A percentile compares a stretch with the other conserved stretches of the same genome.
Evolutionary conservation across 2,329 filamentous ascomycete species (phyloP).

Genomic region (Trichoderma arundinaceum): DNA sequence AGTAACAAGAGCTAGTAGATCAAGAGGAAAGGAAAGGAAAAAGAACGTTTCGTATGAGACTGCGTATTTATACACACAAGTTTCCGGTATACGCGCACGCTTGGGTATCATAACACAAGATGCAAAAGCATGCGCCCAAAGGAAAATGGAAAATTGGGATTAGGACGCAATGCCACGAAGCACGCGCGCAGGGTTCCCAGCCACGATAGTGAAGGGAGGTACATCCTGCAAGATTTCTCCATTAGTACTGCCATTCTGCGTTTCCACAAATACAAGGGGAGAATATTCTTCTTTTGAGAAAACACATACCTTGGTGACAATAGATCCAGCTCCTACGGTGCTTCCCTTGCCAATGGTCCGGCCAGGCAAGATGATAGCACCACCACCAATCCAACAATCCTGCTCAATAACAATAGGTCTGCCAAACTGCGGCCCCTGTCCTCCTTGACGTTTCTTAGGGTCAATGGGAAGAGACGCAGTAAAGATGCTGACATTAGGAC

Average conservation of each 20-base stretch:
- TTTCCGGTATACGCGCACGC: conserved; percentile 27
- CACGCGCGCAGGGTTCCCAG: conserved; percentile 71
- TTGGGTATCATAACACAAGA: conserved; percentile 44
- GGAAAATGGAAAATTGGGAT: conserved; percentile 15
- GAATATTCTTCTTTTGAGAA: neutral
- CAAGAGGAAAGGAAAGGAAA: neutral
- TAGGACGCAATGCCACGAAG: conserved; percentile 47
- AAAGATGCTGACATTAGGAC: conserved; percentile 85
- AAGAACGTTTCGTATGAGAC: neutral
- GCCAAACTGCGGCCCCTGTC: conserved; percentile 72
- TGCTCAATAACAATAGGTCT: conserved; percentile 79
- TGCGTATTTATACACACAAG: conserved; percentile 37
- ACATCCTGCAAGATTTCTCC: conserved; percentile 55
- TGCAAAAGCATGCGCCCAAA: conserved; percentile 32
- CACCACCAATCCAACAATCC: conserved; percentile 82
- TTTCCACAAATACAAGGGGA: neutral
- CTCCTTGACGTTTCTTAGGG: conserved; percentile 74
- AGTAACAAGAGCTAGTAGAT: neutral
- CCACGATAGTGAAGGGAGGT: conserved; percentile 70
- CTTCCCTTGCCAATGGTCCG: conserved; percentile 79
- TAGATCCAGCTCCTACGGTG: conserved; percentile 80
- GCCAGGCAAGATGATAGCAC: conserved; percentile 77
- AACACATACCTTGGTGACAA: conserved; percentile 74
- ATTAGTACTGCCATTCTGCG: conserved; percentile 34
- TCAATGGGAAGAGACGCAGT: conserved; percentile 76